These are phyloP conservation scores for Candida chilensis DNA, from an alignment of 805 yeast genomes.

Conservation along the genomic window DNA sequence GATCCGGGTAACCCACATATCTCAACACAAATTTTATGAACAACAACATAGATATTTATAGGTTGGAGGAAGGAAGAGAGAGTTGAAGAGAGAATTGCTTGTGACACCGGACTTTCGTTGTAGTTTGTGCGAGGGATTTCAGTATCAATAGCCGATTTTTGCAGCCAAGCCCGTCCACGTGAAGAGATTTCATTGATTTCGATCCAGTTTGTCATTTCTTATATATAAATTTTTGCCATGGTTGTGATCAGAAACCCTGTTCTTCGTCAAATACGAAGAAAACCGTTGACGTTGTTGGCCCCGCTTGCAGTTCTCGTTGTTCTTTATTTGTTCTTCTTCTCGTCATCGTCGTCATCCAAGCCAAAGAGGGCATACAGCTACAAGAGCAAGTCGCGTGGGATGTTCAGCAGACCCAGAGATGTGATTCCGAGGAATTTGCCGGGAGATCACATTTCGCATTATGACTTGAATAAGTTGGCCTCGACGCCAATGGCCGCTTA, in stretches of 20 bases:
- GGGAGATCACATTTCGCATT: slow-evolving; percentile 70
- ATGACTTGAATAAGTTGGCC: slow-evolving; percentile 72
- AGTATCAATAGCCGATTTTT: too few relatives aligned
- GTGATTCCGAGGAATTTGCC: slow-evolving; percentile 55
- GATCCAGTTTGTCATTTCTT: neutral
- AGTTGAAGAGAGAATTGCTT: too few relatives aligned
- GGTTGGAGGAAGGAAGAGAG: too few relatives aligned
- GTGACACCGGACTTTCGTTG: too few relatives aligned
- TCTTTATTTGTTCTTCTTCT: slow-evolving; percentile 30
- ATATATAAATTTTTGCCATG: slow-evolving; percentile 3
- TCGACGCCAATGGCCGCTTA: slow-evolving; percentile 64
- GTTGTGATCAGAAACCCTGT: slow-evolving; percentile 16
- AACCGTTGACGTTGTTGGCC: slow-evolving; percentile 36
- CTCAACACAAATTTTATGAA: too few relatives aligned
- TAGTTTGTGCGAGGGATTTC: too few relatives aligned
- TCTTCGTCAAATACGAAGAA: slow-evolving; percentile 52
- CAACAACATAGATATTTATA: too few relatives aligned
- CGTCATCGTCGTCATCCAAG: slow-evolving; percentile 10
- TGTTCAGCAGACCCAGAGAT: slow-evolving; percentile 43
- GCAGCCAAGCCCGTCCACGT: too few relatives aligned
- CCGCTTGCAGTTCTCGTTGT: slow-evolving; percentile 35
- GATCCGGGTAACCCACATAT: too few relatives aligned
- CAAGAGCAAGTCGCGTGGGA: slow-evolving; percentile 30
- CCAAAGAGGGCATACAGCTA: slow-evolving; percentile 28
- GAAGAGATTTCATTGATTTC: neutral